Evolutionary conservation across 441 rosid genomes (phyloP), one percentile per base, ranked within the genome.

Genomic region (Pelargonium myrrhifolium): DNA sequence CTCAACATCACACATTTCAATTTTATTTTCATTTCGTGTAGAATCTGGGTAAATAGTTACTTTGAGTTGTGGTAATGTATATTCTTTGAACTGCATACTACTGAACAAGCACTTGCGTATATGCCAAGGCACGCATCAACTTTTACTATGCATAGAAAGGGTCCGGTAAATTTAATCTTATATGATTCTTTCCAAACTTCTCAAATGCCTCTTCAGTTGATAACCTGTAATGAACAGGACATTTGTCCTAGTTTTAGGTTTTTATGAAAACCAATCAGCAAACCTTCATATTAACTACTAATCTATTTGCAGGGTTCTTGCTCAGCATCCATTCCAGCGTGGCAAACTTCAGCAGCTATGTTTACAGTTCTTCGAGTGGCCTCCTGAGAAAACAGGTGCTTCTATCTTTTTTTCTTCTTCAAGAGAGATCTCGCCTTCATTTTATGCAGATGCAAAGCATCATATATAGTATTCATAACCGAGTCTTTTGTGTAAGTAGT

Each of bases 321-420:
- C 83, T 64, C 87, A 72, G 56, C 84, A 76, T 72, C 86, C 81
- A 55, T 86, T 91, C 76, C 90, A 77, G 62, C 88, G 69, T 22
- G 70, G 70, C 65, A 77, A 76, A 76, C 80, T 93, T 76, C 96
- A 89, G 39, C 76, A 79, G 70, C 28, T 86, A 71, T 91, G 97
- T 73, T 73, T 77, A 58, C 77, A 83, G 79, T 85, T 79, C 77
- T 86, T 93, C 75, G 89, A 76, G 64, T 93, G 99, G 99, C 83
- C 92, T 62, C 84, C 95, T 43, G 93, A 87, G 80, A 87, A 82
- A 80, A 88, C 97, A 85, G 96, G 99, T 93, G 60, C 43, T 9
- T 28, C 67, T 77, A n/a, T 68, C 63, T 61, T 74, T 21, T 26
- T 40, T 24, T 18, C 20, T n/a, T n/a, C n/a, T n/a, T n/a, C n/a